Percentiles rank a stretch among this genome's conserved stretches.
Conservation (phyloP, 345 rosid species). For the Heritiera fomes region DNA sequence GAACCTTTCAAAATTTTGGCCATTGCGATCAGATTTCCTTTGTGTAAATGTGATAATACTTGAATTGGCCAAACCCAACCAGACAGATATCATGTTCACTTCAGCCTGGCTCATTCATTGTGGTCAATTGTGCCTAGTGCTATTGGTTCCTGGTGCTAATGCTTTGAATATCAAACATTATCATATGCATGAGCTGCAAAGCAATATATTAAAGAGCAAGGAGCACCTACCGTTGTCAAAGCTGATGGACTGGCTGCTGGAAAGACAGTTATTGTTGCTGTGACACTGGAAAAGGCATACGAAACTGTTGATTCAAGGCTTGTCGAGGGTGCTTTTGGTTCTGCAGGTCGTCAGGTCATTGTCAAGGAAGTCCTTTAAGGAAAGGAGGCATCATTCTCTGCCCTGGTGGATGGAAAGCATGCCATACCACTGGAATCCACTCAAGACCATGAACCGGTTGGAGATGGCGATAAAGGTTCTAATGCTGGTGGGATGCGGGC, state of each 20-base stretch:
- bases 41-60: too few species aligned
- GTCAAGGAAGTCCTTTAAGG: constrained; percentile 86
- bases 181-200: constrained; percentile 67
- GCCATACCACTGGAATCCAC: constrained; percentile 92
- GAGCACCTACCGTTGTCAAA: constrained; percentile 80
- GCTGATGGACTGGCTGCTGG: constrained; percentile 98
- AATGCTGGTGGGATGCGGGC: constrained; percentile 99
- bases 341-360: constrained; percentile 74
- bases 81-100: too few species aligned
- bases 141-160: neutral
- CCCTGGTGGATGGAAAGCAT: constrained; percentile 89
- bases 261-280: constrained; percentile 84
- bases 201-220: constrained; percentile 68
- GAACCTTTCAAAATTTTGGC: too few species aligned
- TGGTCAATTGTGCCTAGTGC: too few species aligned
- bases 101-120: too few species aligned
- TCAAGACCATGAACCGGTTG: constrained; percentile 91
- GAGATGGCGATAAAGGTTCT: constrained; percentile 94
- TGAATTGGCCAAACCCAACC: too few species aligned
- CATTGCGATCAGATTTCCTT: too few species aligned
- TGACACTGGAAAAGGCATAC: constrained; percentile 71
- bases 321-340: constrained; percentile 71
- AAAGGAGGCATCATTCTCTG: constrained; percentile 93
- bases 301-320: constrained; percentile 91
- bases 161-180: constrained; percentile 14